phyloP scores from a whole-genome alignment of 2,329 filamentous ascomycete species.

The Whalleya microplaca region DNA sequence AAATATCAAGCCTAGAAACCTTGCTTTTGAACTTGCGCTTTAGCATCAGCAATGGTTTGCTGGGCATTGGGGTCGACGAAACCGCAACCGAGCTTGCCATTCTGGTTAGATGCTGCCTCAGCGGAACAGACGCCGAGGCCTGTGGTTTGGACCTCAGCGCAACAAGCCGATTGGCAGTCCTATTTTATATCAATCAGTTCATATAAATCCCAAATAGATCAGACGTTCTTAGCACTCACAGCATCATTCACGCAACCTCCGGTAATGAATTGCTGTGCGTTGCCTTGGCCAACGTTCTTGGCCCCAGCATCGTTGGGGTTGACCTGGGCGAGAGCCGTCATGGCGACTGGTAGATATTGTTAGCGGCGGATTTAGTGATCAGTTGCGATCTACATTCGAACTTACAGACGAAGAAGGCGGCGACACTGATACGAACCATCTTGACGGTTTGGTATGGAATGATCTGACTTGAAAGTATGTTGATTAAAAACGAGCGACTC shows the following conservation, averaged over 20 bases:
- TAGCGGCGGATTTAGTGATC: conserved; percentile 5
- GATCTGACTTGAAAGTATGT: neutral
- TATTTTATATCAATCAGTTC: neutral
- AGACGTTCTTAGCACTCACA: conserved; percentile 15
- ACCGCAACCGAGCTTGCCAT: conserved; percentile 43
- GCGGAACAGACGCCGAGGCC: conserved; percentile 25
- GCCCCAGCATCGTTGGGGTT: conserved; percentile 41
- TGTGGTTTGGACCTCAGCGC: conserved; percentile 33
- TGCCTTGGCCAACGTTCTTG: conserved; percentile 39
- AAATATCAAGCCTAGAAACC: conserved; percentile 33
- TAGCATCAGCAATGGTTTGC: conserved; percentile 34
- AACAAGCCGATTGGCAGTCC: conserved; percentile 39
- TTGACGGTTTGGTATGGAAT: conserved; percentile 25
- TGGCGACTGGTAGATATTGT: conserved; percentile 32
- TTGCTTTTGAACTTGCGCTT: conserved; percentile 40
- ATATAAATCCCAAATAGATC: neutral
- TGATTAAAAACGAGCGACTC: conserved; percentile 14
- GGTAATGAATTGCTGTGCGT: conserved; percentile 42
- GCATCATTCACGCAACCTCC: conserved; percentile 41
- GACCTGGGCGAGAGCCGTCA: conserved; percentile 35
- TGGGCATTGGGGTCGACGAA: conserved; percentile 41
- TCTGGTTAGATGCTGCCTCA: conserved; percentile 31
- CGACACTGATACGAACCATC: conserved; percentile 40
- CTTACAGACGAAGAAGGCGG: conserved; percentile 37
- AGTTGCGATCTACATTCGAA: conserved; percentile 1